Evolutionary conservation across 768 basidiomycete species (phyloP).

Genomic region (Phylloporus sp.): DNA sequence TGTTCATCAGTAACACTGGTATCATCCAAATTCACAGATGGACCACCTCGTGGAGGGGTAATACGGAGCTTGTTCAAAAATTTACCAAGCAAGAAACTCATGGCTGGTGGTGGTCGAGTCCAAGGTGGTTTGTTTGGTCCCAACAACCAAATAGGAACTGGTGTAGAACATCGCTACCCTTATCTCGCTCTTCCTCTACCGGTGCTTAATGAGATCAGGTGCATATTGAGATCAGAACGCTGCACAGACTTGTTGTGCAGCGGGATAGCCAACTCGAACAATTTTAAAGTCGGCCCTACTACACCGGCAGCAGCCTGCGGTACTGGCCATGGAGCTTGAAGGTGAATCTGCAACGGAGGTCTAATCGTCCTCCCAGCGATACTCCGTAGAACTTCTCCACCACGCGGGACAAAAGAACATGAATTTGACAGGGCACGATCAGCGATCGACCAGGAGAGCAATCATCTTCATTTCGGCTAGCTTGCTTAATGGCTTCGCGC

Average conservation of each 20-base stretch:
- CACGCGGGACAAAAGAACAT: constrained; percentile 1
- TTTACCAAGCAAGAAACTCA: constrained; percentile 12
- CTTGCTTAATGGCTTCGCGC: constrained; percentile 14
- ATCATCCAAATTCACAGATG: constrained; percentile 6
- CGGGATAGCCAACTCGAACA: not conserved
- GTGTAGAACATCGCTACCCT: not conserved
- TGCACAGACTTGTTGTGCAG: not conserved
- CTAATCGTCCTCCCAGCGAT: too few species aligned
- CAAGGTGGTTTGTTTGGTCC: not conserved
- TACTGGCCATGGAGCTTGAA: not conserved
- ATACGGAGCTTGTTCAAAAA: constrained; percentile 14
- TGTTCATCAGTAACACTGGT: constrained; percentile 7
- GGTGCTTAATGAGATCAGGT: constrained; percentile 1
- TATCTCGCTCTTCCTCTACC: not conserved
- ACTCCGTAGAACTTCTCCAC: not conserved
- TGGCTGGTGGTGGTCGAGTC: not conserved
- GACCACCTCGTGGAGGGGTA: not conserved
- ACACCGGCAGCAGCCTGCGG: not conserved
- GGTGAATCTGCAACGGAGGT: constrained; percentile 1
- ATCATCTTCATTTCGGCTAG: constrained; percentile 28
- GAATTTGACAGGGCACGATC: constrained; percentile 18
- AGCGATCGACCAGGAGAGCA: constrained; percentile 23
- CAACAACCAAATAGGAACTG: constrained; percentile 11
- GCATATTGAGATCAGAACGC: constrained; percentile 5
- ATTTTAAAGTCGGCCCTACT: constrained; percentile 8